phyloP scores from a whole-genome alignment of 768 basidiomycete genomes.

The Lactarius sp. region DNA sequence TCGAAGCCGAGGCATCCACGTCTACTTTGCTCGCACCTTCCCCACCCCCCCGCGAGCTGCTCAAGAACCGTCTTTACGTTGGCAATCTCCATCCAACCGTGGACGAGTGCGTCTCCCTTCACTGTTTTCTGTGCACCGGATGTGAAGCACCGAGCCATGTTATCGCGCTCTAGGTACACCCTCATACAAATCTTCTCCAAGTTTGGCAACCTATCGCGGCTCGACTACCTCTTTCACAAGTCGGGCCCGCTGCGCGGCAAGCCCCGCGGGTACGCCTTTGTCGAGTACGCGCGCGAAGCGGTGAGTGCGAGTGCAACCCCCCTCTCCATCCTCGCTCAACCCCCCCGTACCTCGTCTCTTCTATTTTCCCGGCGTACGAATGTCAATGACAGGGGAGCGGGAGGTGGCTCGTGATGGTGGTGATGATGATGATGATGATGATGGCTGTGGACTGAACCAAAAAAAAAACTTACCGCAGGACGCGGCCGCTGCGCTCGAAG shows the following conservation, averaged over 20 bases:
- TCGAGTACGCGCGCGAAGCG: constrained; percentile 75
- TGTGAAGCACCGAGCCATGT: no score
- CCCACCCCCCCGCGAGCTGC: constrained; percentile 29
- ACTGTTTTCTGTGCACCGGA: background rate
- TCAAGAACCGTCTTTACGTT: constrained; percentile 79
- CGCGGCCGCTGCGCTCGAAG: constrained; percentile 68
- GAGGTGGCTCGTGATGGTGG: no score
- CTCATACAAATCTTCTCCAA: constrained; percentile 87
- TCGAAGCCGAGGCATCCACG: constrained; percentile 14
- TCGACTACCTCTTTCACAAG: constrained; percentile 97
- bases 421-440: no score
- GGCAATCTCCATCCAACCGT: constrained; percentile 85
- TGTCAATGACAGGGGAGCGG: no score
- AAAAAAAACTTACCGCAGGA: constrained; percentile 47
- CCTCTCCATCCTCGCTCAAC: constrained; percentile 39
- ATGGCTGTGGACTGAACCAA: no score
- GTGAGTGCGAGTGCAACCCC: constrained; percentile 41
- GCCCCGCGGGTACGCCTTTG: constrained; percentile 91
- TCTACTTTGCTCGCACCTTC: constrained; percentile 23
- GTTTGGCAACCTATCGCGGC: constrained; percentile 86
- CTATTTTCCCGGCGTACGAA: constrained; percentile 19
- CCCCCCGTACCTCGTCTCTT: constrained; percentile 25
- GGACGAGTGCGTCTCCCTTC: constrained; percentile 59
- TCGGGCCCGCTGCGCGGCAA: constrained; percentile 83
- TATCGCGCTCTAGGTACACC: constrained; percentile 53